phyloP scores from a whole-genome alignment of 2,329 filamentous ascomycete genomes.

The Arthrobotrys conoides region DNA sequence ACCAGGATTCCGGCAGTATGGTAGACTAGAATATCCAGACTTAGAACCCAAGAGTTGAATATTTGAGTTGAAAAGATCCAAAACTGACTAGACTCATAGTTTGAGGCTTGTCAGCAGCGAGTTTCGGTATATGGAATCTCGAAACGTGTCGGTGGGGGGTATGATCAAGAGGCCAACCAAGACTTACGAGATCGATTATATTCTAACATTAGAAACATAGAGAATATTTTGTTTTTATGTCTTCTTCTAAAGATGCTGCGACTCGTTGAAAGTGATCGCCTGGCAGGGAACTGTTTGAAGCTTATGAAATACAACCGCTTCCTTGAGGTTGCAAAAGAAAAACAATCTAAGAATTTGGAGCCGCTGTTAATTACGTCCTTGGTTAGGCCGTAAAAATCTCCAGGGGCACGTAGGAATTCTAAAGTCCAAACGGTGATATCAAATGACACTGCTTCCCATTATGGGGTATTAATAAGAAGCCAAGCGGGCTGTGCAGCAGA shows the following conservation, averaged over 20 bases:
- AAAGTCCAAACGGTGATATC: constrained; percentile 40
- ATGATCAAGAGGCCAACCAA: constrained; percentile 20
- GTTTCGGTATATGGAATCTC: constrained; percentile 55
- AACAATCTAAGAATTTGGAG: constrained; percentile 10
- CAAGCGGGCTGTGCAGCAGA: constrained; percentile 58
- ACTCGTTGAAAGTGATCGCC: constrained; percentile 52
- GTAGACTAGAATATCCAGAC: constrained; percentile 34
- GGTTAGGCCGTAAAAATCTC: constrained; percentile 33
- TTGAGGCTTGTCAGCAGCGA: constrained; percentile 57
- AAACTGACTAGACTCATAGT: constrained; percentile 41
- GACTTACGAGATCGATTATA: constrained; percentile 54
- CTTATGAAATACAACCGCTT: constrained; percentile 56
- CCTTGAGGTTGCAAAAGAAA: constrained; percentile 47
- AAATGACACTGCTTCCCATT: constrained; percentile 50
- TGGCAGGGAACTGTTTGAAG: constrained; percentile 54
- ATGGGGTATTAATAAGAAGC: constrained; percentile 27
- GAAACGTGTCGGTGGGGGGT: constrained; percentile 23
- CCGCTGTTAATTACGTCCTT: constrained; percentile 37
- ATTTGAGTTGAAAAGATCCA: constrained; percentile 50
- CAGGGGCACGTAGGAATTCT: constrained; percentile 43
- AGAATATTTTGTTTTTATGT: constrained; percentile 25
- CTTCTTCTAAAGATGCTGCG: constrained; percentile 38
- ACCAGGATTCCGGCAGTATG: constrained; percentile 7
- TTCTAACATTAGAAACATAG: constrained; percentile 60
- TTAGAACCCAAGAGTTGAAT: constrained; percentile 27